These are phyloP conservation scores for Phytophthora gonapodyides DNA, from an alignment of 352 stramenopile species.

Conservation along the genomic window DNA sequence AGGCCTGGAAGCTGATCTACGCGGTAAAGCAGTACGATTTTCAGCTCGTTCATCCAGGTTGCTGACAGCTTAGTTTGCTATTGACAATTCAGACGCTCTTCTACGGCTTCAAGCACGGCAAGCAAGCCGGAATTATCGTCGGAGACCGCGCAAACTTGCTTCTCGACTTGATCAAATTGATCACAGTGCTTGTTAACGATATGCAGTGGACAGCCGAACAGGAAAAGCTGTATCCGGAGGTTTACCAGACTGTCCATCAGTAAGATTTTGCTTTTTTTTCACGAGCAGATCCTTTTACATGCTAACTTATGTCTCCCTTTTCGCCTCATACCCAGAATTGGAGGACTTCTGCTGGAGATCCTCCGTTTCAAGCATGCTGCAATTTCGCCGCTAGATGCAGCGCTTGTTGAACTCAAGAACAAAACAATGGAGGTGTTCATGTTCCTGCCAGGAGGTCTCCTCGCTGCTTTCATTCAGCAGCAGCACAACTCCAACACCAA, in stretches of 20 bases:
- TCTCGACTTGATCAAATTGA: slow-evolving; percentile 62
- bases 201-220: slow-evolving; percentile 51
- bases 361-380: slow-evolving; percentile 34
- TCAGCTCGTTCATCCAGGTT: background rate
- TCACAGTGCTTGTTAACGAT: slow-evolving; percentile 61
- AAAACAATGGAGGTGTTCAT: slow-evolving; percentile 69
- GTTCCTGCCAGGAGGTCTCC: slow-evolving; percentile 48
- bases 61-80: background rate
- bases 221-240: slow-evolving; percentile 27
- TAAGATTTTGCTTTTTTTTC: slow-evolving; percentile 9
- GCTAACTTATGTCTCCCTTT: background rate
- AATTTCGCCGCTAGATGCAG: slow-evolving; percentile 36
- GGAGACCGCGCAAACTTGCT: slow-evolving; percentile 37
- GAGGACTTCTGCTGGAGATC: slow-evolving; percentile 51
- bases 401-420: slow-evolving; percentile 63
- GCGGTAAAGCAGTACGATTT: slow-evolving; percentile 24
- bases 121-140: slow-evolving; percentile 22
- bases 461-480: slow-evolving; percentile 52
- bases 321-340: slow-evolving; percentile 32
- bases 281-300: background rate
- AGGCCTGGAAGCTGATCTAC: slow-evolving; percentile 52
- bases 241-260: slow-evolving; percentile 37
- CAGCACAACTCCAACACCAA: slow-evolving; percentile 23
- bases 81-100: slow-evolving; percentile 45
- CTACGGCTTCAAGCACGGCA: slow-evolving; percentile 34